phyloP scores from a whole-genome alignment of 352 stramenopile species.

The Globisporangium camurandrum region DNA sequence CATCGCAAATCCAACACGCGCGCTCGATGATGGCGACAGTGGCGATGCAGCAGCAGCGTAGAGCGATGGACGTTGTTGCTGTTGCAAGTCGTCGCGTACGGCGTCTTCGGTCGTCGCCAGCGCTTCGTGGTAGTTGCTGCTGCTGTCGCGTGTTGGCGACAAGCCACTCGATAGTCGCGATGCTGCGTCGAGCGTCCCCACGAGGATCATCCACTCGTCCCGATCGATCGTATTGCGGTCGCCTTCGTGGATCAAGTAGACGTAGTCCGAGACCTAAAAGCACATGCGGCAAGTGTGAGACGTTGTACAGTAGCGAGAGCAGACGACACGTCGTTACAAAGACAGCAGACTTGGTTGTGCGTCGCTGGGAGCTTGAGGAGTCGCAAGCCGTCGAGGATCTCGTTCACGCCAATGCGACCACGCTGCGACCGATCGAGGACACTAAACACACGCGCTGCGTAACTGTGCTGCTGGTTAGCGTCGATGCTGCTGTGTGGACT shows the following conservation, averaged over 20 bases:
- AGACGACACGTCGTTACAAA: too few relatives aligned
- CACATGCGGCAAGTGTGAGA: neutral
- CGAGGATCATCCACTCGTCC: conserved; percentile 61
- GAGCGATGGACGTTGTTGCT: too few relatives aligned
- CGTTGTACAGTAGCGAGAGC: neutral
- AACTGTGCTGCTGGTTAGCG: conserved; percentile 16
- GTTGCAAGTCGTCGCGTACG: neutral
- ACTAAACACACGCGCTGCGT: conserved; percentile 36
- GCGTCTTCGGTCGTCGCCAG: too few relatives aligned
- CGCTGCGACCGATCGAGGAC: conserved; percentile 41
- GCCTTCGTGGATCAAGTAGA: conserved; percentile 69
- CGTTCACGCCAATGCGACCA: conserved; percentile 36
- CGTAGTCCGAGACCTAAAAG: conserved; percentile 56
- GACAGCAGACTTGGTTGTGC: conserved; percentile 43
- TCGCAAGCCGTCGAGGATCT: conserved; percentile 49
- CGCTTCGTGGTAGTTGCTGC: neutral
- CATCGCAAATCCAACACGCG: too few relatives aligned
- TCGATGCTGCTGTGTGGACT: neutral
- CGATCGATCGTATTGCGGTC: conserved; percentile 38
- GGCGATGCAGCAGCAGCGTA: too few relatives aligned
- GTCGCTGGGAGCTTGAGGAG: conserved; percentile 47
- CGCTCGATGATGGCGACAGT: too few relatives aligned
- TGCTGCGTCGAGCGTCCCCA: conserved; percentile 54
- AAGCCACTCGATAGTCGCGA: conserved; percentile 21
- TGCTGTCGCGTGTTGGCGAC: neutral